phyloP scores from a whole-genome alignment of 805 yeast genomes.

The Teunomyces tritomae region DNA sequence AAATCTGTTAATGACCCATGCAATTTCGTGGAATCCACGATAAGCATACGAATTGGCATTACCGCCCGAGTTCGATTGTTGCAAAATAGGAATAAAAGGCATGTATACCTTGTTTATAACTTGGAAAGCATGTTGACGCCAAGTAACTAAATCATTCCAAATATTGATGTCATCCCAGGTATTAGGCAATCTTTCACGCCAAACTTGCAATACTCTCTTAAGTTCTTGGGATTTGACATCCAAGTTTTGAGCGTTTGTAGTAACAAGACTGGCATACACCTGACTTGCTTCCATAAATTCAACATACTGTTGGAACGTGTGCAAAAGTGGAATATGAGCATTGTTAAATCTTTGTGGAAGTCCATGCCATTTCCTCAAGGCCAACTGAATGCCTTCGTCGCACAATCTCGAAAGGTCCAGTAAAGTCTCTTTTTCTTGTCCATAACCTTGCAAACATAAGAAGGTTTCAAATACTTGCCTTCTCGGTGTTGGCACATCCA shows the following conservation, averaged over 20 bases:
- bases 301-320: conserved; percentile 94
- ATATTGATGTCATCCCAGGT: conserved; percentile 96
- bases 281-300: conserved; percentile 98
- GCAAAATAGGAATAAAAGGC: conserved; percentile 85
- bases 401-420: conserved; percentile 83
- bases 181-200: conserved; percentile 97
- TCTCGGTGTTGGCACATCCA: conserved; percentile 98
- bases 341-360: conserved; percentile 73
- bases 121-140: conserved; percentile 98
- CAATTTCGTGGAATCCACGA: conserved; percentile 97
- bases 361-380: conserved; percentile 89
- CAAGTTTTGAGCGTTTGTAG: conserved; percentile 88
- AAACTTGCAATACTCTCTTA: conserved; percentile 90
- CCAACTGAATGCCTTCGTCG: conserved; percentile 94
- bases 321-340: conserved; percentile 87
- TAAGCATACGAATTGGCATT: conserved; percentile 91
- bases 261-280: conserved; percentile 79
- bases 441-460: conserved; percentile 86
- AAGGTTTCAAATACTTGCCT: conserved; percentile 95
- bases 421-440: conserved; percentile 82
- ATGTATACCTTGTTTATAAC: conserved; percentile 92
- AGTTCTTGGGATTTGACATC: conserved; percentile 93
- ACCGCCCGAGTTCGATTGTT: conserved; percentile 61
- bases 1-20: conserved; percentile 97
- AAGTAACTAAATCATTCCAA: conserved; percentile 96